Conservation (phyloP, 2,329 filamentous ascomycete genomes). For the Cercospora sp. region DNA sequence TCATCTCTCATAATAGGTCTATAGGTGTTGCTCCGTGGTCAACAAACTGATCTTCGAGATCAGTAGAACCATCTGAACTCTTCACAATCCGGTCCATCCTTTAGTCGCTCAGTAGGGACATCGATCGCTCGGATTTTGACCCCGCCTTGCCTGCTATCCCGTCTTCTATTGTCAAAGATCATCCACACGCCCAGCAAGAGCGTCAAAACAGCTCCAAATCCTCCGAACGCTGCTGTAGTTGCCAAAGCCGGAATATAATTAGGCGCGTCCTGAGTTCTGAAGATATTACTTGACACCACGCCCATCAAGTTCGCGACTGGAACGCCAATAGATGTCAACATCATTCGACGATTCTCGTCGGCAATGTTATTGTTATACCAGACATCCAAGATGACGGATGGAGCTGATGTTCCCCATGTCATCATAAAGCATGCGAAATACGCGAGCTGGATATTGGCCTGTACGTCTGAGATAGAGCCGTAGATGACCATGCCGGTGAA, state of each 20-base stretch:
- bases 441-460: slow-evolving; percentile 61
- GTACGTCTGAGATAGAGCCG: slow-evolving; percentile 62
- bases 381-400: slow-evolving; percentile 66
- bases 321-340: slow-evolving; percentile 70
- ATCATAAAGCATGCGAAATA: slow-evolving; percentile 81
- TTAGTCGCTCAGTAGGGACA: slow-evolving; percentile 48
- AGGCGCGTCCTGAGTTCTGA: slow-evolving; percentile 62
- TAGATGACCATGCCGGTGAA: slow-evolving; percentile 79
- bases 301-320: slow-evolving; percentile 77
- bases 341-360: slow-evolving; percentile 69
- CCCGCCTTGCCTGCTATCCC: slow-evolving; percentile 58
- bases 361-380: slow-evolving; percentile 85
- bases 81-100: slow-evolving; percentile 45
- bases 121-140: slow-evolving; percentile 53
- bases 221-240: slow-evolving; percentile 66
- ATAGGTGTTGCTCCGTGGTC: neutral
- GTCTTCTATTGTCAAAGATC: slow-evolving; percentile 63
- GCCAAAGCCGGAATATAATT: slow-evolving; percentile 67
- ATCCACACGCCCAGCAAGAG: slow-evolving; percentile 62
- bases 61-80: slow-evolving; percentile 50
- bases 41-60: neutral
- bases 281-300: slow-evolving; percentile 68
- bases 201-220: slow-evolving; percentile 57
- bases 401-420: slow-evolving; percentile 74
- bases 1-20: too few relatives aligned